Conservation (phyloP, 2,329 filamentous ascomycete genomes). For the Aspergillus fumigatiaffinis region DNA sequence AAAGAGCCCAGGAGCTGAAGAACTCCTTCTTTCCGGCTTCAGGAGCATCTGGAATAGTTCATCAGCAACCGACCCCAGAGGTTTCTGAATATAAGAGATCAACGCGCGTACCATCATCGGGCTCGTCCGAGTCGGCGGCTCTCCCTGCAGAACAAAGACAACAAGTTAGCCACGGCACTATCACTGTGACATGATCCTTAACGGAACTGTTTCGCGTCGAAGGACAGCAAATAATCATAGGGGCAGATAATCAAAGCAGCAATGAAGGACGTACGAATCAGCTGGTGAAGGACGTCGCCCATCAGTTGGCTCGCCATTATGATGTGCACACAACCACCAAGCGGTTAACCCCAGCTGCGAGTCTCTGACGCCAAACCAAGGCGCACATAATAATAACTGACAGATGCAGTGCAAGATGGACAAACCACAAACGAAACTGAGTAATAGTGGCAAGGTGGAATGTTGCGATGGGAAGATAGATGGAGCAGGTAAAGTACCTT, state of each 20-base stretch:
- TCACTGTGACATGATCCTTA: neutral
- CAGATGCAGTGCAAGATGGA: conserved; percentile 2
- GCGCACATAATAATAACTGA: conserved; percentile 36
- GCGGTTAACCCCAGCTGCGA: conserved; percentile 32
- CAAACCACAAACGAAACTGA: neutral
- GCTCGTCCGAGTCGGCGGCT: conserved; percentile 34
- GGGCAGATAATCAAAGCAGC: neutral
- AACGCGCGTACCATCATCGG: conserved; percentile 35
- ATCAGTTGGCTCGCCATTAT: conserved; percentile 35
- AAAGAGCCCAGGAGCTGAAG: conserved; percentile 92
- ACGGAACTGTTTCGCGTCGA: neutral
- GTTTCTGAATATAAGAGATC: conserved; percentile 5
- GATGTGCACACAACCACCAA: conserved; percentile 22
- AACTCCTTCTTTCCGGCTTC: conserved; percentile 91
- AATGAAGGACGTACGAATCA: conserved; percentile 32
- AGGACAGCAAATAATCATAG: neutral
- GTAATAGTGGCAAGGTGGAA: neutral
- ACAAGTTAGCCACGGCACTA: conserved; percentile 15
- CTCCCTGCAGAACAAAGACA: conserved; percentile 24
- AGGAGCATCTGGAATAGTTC: conserved; percentile 51
- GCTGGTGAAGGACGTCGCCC: conserved; percentile 31
- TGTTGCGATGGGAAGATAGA: neutral
- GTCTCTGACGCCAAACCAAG: conserved; percentile 26
- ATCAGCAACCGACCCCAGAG: conserved; percentile 18
- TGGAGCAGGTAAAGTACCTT: neutral